Conservation (phyloP, 805 yeast genomes). For the Zygotorulaspora florentina region DNA sequence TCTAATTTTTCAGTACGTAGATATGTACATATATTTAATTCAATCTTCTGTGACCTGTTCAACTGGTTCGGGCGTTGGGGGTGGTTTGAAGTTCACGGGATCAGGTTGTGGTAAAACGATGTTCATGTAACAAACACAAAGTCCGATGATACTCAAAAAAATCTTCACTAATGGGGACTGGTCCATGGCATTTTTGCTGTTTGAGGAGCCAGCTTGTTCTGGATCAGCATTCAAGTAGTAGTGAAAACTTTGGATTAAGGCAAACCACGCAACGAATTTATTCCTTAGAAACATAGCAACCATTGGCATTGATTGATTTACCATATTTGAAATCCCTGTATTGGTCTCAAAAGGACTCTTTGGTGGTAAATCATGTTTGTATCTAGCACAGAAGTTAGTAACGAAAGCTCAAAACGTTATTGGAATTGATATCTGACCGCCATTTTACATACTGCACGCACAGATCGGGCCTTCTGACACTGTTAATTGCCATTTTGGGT, state of each 20-base stretch:
- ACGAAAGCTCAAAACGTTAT: neutral
- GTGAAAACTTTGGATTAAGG: conserved; percentile 48
- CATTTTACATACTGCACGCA: conserved; percentile 29
- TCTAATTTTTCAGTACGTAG: neutral
- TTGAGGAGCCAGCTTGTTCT: conserved; percentile 30
- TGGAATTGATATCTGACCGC: neutral
- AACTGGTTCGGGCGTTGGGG: neutral
- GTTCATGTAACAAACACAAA: conserved; percentile 53
- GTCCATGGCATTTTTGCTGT: conserved; percentile 36
- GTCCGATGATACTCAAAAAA: conserved; percentile 43
- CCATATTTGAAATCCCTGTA: conserved; percentile 37
- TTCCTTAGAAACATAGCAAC: conserved; percentile 62
- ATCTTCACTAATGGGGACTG: conserved; percentile 43
- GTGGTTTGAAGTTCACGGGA: conserved; percentile 4
- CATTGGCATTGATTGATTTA: conserved; percentile 58
- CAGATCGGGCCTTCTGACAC: conserved; percentile 37
- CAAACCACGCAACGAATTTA: conserved; percentile 44
- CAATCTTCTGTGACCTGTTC: neutral
- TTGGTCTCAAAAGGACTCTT: conserved; percentile 44
- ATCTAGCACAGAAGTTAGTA: conserved; percentile 27
- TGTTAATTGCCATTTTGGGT: conserved; percentile 22
- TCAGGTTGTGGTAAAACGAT: conserved; percentile 40
- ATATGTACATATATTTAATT: conserved; percentile 1
- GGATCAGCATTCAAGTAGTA: conserved; percentile 26
- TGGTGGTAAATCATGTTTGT: conserved; percentile 47